phyloP scores from a whole-genome alignment of 805 yeast genomes.

The Clavispora carvajalis region DNA sequence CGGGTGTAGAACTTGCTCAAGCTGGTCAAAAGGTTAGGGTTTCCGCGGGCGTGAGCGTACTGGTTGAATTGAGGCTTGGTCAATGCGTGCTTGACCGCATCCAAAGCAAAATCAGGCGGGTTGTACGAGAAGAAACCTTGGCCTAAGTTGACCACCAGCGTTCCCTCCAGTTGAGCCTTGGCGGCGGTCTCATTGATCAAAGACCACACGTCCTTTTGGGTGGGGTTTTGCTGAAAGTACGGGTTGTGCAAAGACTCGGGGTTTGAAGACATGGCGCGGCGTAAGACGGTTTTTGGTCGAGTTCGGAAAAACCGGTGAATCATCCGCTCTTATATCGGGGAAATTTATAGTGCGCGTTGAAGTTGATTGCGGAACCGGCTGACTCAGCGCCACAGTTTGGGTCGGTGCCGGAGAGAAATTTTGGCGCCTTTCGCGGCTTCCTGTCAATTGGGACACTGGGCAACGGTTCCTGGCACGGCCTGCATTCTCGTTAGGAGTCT shows the following conservation, averaged over 20 bases:
- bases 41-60: constrained; percentile 88
- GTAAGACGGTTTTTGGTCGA: not conserved
- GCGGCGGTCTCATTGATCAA: constrained; percentile 94
- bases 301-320: constrained; percentile 1
- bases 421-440: too few relatives aligned
- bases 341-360: not conserved
- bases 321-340: not conserved
- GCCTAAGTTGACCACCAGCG: constrained; percentile 82
- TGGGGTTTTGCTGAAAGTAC: constrained; percentile 53
- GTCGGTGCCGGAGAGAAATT: not conserved
- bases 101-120: constrained; percentile 89
- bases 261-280: constrained; percentile 2
- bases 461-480: too few relatives aligned
- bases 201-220: constrained; percentile 90
- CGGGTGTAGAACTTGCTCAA: constrained; percentile 69
- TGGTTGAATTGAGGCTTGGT: constrained; percentile 76
- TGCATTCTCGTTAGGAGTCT: too few relatives aligned
- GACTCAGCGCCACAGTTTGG: not conserved
- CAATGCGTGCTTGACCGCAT: constrained; percentile 74
- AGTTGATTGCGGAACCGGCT: not conserved
- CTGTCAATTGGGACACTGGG: too few relatives aligned
- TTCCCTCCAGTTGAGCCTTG: constrained; percentile 65
- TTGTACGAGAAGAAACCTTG: constrained; percentile 96
- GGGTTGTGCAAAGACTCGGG: constrained; percentile 46
- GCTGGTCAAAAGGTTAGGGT: constrained; percentile 67